A percentile compares a stretch with the other conserved stretches of the same genome.
Conservation (phyloP, 176 grass and related monocot genomes). For the Ananas comosus region DNA sequence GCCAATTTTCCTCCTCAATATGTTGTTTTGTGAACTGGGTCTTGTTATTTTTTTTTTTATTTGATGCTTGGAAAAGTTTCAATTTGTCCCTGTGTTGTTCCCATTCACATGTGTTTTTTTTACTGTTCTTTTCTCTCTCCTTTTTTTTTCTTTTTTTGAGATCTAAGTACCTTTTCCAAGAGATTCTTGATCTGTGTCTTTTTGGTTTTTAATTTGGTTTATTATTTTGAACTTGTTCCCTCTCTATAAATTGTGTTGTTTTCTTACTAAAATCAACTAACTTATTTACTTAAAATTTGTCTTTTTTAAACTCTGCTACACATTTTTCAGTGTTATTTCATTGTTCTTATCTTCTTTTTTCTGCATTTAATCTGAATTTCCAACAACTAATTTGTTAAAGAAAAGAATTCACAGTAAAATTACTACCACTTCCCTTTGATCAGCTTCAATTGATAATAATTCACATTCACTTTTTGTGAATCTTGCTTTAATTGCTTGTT, state of each 20-base stretch:
- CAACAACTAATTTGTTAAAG: too few species aligned
- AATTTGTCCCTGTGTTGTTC: not conserved
- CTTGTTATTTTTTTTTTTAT: not conserved
- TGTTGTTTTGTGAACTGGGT: not conserved
- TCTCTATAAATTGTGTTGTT: not conserved
- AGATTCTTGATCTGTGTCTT: not conserved
- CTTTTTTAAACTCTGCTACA: too few species aligned
- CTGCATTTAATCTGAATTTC: too few species aligned
- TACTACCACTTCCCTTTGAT: too few species aligned
- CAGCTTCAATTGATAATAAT: conserved; percentile 14
- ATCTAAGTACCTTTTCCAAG: not conserved
- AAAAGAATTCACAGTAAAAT: too few species aligned
- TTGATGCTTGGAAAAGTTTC: not conserved
- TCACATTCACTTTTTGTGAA: not conserved
- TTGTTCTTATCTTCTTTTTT: too few species aligned
- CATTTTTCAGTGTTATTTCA: too few species aligned
- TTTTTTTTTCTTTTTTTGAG: not conserved
- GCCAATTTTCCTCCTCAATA: not conserved
- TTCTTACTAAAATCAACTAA: not conserved
- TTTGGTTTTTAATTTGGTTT: not conserved
- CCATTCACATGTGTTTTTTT: not conserved
- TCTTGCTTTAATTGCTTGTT: conserved; percentile 13
- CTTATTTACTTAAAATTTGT: too few species aligned
- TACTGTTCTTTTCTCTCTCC: not conserved
- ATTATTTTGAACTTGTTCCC: too few species aligned